These are phyloP conservation scores for Pythium folliculosum DNA, from an alignment of 352 stramenopile species.

Conservation along the genomic window DNA sequence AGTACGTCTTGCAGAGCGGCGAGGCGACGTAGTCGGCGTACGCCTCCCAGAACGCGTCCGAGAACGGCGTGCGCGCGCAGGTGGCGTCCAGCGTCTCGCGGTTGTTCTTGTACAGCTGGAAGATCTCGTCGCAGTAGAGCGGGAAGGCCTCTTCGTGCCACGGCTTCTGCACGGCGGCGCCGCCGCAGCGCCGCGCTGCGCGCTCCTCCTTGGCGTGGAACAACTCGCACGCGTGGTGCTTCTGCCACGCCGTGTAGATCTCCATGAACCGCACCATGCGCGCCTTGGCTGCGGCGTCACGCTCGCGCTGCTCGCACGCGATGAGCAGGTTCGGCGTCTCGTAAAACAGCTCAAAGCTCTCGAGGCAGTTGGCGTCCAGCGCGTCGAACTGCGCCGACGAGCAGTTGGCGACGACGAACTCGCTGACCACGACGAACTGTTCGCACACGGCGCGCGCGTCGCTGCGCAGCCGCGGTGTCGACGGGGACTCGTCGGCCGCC, in stretches of 20 bases:
- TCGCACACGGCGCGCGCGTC: slow-evolving; percentile 33
- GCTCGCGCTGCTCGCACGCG: slow-evolving; percentile 31
- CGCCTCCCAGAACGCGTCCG: slow-evolving; percentile 60
- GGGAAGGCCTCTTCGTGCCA: slow-evolving; percentile 53
- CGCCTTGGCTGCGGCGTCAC: slow-evolving; percentile 21
- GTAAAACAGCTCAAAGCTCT: slow-evolving; percentile 59
- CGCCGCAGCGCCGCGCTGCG: slow-evolving; percentile 46
- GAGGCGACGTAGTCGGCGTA: slow-evolving; percentile 58
- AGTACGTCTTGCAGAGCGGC: slow-evolving; percentile 62
- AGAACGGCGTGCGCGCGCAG: slow-evolving; percentile 44
- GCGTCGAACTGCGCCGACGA: slow-evolving; percentile 4
- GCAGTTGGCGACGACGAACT: slow-evolving; percentile 46
- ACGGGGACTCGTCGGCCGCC: neutral
- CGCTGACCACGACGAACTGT: slow-evolving; percentile 44
- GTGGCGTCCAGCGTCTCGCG: slow-evolving; percentile 47
- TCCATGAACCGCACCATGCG: slow-evolving; percentile 34
- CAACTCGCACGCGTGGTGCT: slow-evolving; percentile 41
- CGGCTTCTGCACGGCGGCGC: slow-evolving; percentile 38
- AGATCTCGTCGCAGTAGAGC: slow-evolving; percentile 61
- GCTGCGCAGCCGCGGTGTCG: slow-evolving; percentile 1
- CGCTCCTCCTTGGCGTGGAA: slow-evolving; percentile 57
- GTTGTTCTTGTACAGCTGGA: slow-evolving; percentile 48
- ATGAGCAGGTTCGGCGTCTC: slow-evolving; percentile 42
- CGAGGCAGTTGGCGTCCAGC: slow-evolving; percentile 35
- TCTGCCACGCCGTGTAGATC: slow-evolving; percentile 52